phyloP scores from a whole-genome alignment of 352 stramenopile species.

The Phytophthora pseudosyringae region DNA sequence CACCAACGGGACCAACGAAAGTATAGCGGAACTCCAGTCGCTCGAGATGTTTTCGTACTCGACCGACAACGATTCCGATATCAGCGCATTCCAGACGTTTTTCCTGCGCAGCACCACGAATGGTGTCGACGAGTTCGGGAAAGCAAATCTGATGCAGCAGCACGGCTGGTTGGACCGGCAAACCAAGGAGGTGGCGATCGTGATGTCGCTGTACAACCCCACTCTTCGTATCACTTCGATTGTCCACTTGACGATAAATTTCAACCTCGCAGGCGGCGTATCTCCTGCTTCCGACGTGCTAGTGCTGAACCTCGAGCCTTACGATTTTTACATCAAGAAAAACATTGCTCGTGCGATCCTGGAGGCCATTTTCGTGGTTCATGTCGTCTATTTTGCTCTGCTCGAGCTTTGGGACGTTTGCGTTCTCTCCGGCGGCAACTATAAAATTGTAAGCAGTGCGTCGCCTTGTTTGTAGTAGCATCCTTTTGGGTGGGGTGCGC shows the following conservation, averaged over 20 bases:
- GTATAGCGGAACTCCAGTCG: slow-evolving; percentile 24
- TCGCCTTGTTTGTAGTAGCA: too few relatives aligned
- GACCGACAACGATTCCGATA: slow-evolving; percentile 44
- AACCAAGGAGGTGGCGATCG: slow-evolving; percentile 62
- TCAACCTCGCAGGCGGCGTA: slow-evolving; percentile 67
- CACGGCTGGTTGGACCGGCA: slow-evolving; percentile 67
- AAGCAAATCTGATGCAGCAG: slow-evolving; percentile 45
- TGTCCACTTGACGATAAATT: slow-evolving; percentile 58
- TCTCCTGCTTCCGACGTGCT: slow-evolving; percentile 50
- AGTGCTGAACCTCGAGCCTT: slow-evolving; percentile 70
- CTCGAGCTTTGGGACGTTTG: slow-evolving; percentile 72
- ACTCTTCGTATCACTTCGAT: slow-evolving; percentile 72
- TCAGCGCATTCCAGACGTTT: slow-evolving; percentile 59
- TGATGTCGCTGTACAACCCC: slow-evolving; percentile 66
- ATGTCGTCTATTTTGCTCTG: slow-evolving; percentile 68
- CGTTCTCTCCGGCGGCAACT: slow-evolving; percentile 60
- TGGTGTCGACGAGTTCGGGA: slow-evolving; percentile 35
- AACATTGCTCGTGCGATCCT: slow-evolving; percentile 56
- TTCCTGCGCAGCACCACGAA: slow-evolving; percentile 57
- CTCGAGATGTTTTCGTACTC: slow-evolving; percentile 74
- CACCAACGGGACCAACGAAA: slow-evolving; percentile 44
- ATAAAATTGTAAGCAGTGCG: slow-evolving; percentile 41
- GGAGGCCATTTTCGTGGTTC: slow-evolving; percentile 52
- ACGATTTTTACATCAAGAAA: slow-evolving; percentile 57
- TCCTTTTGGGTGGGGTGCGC: too few relatives aligned